Evolutionary conservation across 2,329 filamentous ascomycete species (phyloP).

Genomic region (Alternaria ventricosa): DNA sequence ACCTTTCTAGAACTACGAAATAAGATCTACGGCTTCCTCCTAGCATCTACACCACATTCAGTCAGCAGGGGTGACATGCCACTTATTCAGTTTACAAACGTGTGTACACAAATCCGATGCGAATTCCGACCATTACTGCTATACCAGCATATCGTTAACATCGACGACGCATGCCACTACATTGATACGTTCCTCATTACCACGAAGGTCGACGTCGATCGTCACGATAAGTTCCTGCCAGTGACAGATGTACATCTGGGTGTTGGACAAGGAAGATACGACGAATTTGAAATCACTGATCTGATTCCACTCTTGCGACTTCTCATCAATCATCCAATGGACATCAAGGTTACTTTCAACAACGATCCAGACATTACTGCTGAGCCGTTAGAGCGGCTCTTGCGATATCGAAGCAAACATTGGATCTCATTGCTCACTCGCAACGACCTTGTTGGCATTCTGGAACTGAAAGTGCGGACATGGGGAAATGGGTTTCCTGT

Average conservation of each 20-base stretch:
- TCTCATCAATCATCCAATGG: not conserved
- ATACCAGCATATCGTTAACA: not conserved
- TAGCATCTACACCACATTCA: not conserved
- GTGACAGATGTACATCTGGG: not conserved
- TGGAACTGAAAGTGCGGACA: not conserved
- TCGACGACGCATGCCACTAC: not conserved
- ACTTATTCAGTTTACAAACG: not conserved
- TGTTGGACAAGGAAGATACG: not conserved
- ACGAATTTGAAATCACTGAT: not conserved
- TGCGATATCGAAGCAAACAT: not conserved
- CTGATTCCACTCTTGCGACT: not conserved
- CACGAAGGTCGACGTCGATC: not conserved
- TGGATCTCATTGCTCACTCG: not conserved
- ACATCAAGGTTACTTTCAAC: not conserved
- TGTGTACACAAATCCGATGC: not conserved
- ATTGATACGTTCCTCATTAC: not conserved
- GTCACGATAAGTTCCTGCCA: not conserved
- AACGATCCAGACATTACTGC: not conserved
- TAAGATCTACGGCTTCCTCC: fast-evolving
- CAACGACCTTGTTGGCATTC: not conserved
- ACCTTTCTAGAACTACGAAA: not conserved
- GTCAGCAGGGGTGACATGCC: not conserved
- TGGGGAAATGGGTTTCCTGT: not conserved
- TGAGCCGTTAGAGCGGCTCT: not conserved
- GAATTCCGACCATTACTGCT: not conserved